phyloP scores from a whole-genome alignment of 2,329 filamentous ascomycete species.

The Aureobasidium sp. region DNA sequence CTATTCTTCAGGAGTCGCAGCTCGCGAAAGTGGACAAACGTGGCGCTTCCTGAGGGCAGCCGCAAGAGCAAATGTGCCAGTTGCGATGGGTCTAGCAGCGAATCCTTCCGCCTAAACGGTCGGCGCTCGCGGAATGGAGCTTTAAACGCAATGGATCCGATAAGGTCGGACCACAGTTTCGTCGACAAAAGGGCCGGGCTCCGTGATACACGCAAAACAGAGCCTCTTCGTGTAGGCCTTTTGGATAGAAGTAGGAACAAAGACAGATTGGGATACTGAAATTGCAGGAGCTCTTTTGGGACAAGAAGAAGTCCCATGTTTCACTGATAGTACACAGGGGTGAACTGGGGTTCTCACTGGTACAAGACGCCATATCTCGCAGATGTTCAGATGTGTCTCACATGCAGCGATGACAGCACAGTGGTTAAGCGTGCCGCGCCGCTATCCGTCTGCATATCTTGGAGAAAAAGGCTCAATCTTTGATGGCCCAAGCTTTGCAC shows the following conservation, averaged over 20 bases:
- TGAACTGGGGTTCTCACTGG: conserved; percentile 6
- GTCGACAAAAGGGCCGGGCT: conserved; percentile 1
- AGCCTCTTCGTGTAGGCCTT: not conserved
- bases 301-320: not conserved
- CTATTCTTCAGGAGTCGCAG: not conserved
- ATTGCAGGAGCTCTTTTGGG: not conserved
- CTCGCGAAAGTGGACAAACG: not conserved
- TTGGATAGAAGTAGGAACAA: not conserved
- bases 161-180: not conserved
- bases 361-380: conserved; percentile 1
- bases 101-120: conserved; percentile 12
- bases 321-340: conserved; percentile 3
- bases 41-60: conserved; percentile 1
- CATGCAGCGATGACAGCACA: conserved; percentile 4
- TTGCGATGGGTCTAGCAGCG: conserved; percentile 1
- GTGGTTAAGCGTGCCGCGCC: conserved; percentile 11
- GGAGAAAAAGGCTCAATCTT: not conserved
- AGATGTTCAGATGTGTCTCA: not conserved
- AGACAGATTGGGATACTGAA: not conserved
- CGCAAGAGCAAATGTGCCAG: conserved; percentile 3
- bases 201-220: not conserved
- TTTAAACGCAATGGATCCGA: not conserved
- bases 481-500: not conserved
- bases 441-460: conserved; percentile 9
- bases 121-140: conserved; percentile 2